phyloP scores from a whole-genome alignment of 495 filamentous ascomycete genomes.

The Penicillium coffeae region DNA sequence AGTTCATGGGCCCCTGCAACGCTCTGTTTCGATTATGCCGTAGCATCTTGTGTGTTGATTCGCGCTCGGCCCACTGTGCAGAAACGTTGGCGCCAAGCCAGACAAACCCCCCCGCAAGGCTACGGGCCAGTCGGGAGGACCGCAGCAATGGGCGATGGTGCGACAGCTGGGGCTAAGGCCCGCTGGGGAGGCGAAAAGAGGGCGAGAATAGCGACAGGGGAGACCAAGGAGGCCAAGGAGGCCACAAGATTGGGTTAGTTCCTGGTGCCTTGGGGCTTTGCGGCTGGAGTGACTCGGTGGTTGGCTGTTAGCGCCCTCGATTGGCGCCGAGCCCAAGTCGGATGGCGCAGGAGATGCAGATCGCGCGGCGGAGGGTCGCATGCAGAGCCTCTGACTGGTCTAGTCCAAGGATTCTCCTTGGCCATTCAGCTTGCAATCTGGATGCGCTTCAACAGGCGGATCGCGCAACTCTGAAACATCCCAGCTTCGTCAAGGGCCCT shows the following conservation, averaged over 20 bases:
- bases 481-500: conserved; percentile 11
- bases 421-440: conserved; percentile 7
- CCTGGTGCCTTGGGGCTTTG: conserved; percentile 6
- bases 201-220: not conserved
- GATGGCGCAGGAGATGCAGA: conserved; percentile 7
- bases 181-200: not conserved
- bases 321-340: conserved; percentile 12
- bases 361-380: conserved; percentile 5
- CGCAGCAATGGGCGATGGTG: conserved; percentile 2
- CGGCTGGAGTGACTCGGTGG: conserved; percentile 12
- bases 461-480: conserved; percentile 20
- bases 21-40: conserved; percentile 7
- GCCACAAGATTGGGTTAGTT: not conserved
- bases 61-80: conserved; percentile 10
- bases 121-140: conserved; percentile 5
- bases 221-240: too few relatives aligned
- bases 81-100: conserved; percentile 15
- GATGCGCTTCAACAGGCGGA: not conserved
- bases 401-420: not conserved
- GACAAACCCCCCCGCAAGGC: conserved; percentile 10
- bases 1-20: conserved; percentile 6
- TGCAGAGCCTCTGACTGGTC: conserved; percentile 15
- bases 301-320: conserved; percentile 19
- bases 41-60: conserved; percentile 14
- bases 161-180: not conserved